Evolutionary conservation across 1,139 yeast species (phyloP), one percentile per base, ranked within the genome.

Genomic region (Nakaseomyces kungkrabaensis): DNA sequence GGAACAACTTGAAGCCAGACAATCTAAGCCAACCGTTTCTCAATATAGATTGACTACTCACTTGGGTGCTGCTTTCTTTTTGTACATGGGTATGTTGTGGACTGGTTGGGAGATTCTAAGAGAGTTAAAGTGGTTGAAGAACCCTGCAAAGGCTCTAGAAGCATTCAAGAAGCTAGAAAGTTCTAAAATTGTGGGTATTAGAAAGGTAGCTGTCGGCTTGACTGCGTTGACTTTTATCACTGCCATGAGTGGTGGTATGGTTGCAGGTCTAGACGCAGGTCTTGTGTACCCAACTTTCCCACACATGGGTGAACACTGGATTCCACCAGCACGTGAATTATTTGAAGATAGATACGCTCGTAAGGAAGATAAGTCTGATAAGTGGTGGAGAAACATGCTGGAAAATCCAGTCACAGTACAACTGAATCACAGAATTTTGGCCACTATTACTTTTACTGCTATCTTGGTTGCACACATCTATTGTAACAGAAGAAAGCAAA

Each of bases 381-480:
- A 87, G 54, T 76, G 84, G 75, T 88, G 96, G 96, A 82, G 96
- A 72, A 94, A 94, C 65, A 70, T 88, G 68, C 74, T 92, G 48
- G 99, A 94, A 68, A 94, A 94, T 68, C 99, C 98, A 53, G 80
- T 96, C 11, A 90, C 97, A 3, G 98, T 92, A 32, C 98, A 94
- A 69, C 72, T 94, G 57, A 84, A 82, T 52, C 99, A 94, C 70
- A 79, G 99, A 65, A 77, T 84, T 27, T 70, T 90, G 56, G 98
- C 97, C 3, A 79, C 81, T 17, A 72, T 94, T 8, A 83, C 98
- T 0, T 92, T 90, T 68, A 76, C 77, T 54, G 69, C 89, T 0
- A 76, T 88, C 8, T 68, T 85, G 43, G 94, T 77, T 0, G 71
- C 81, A 37, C 95, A 82, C 60, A 59, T 85, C 69, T 79, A 76